Conservation (phyloP, 495 filamentous ascomycete species). For the Friedmanniomyces simplex region DNA sequence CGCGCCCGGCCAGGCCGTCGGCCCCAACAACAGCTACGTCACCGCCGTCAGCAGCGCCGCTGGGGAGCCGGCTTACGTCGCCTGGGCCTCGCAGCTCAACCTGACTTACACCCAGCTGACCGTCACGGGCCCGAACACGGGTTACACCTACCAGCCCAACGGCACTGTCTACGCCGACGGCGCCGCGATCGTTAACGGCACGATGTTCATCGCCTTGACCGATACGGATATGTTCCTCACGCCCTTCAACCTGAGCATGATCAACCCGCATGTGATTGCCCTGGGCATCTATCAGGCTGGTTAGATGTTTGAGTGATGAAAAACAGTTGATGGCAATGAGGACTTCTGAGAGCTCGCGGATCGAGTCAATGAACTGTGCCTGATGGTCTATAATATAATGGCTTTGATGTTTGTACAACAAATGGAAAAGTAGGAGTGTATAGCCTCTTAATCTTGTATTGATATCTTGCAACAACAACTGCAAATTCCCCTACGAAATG, state of each 20-base stretch:
- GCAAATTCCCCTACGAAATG: no score
- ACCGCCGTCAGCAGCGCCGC: constrained; percentile 46
- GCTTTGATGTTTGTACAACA: neutral
- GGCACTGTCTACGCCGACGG: constrained; percentile 20
- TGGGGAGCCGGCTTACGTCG: constrained; percentile 52
- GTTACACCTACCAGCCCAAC: constrained; percentile 60
- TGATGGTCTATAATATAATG: neutral
- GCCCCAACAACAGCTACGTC: constrained; percentile 73
- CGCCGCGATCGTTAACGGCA: constrained; percentile 53
- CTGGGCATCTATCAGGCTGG: constrained; percentile 72
- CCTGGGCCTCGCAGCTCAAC: constrained; percentile 77
- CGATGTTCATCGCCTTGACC: constrained; percentile 69
- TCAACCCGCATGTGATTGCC: constrained; percentile 66
- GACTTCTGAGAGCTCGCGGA: no score
- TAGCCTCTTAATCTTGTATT: neutral
- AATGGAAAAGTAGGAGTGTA: neutral
- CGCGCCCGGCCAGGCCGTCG: constrained; percentile 52
- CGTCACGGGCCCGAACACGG: constrained; percentile 43
- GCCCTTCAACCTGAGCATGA: constrained; percentile 54
- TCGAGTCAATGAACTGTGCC: neutral
- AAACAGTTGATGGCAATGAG: no score
- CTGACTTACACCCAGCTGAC: constrained; percentile 66
- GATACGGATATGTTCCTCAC: constrained; percentile 58
- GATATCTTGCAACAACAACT: neutral
- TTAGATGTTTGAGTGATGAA: no score